A percentile compares a stretch with the other conserved stretches of the same genome.
Conservation (phyloP, 805 yeast genomes). For the Kodamaea neixiangensis region DNA sequence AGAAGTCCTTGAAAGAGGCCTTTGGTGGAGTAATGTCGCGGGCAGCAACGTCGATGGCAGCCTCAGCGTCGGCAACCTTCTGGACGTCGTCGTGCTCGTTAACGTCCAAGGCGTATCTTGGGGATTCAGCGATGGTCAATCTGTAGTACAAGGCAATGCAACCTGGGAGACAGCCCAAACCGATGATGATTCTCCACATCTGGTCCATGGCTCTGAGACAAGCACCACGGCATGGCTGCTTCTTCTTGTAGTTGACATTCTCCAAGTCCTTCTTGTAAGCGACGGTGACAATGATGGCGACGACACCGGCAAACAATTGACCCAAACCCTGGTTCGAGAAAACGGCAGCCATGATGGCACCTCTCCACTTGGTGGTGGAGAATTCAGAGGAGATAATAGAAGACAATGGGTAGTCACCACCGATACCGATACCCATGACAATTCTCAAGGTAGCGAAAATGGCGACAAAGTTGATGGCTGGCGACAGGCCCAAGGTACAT, state of each 20-base stretch:
- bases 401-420: conserved; percentile 95
- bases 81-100: conserved; percentile 56
- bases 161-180: conserved; percentile 92
- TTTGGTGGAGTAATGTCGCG: conserved; percentile 61
- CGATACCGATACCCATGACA: conserved; percentile 93
- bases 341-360: conserved; percentile 95
- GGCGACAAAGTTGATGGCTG: conserved; percentile 73
- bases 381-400: conserved; percentile 93
- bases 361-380: conserved; percentile 95
- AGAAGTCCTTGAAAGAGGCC: conserved; percentile 78
- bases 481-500: conserved; percentile 69
- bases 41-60: conserved; percentile 39
- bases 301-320: conserved; percentile 84
- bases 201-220: conserved; percentile 84
- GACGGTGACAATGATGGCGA: conserved; percentile 73
- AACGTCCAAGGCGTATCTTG: conserved; percentile 85
- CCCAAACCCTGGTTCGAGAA: conserved; percentile 98
- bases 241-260: conserved; percentile 51
- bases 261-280: conserved; percentile 68
- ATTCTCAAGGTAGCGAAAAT: conserved; percentile 77
- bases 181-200: conserved; percentile 92
- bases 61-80: conserved; percentile 54
- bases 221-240: conserved; percentile 52
- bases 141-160: conserved; percentile 81
- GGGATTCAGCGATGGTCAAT: conserved; percentile 93